Evolutionary conservation across 352 stramenopile genomes (phyloP).

Genomic region (Globisporangium cylindrosporum): DNA sequence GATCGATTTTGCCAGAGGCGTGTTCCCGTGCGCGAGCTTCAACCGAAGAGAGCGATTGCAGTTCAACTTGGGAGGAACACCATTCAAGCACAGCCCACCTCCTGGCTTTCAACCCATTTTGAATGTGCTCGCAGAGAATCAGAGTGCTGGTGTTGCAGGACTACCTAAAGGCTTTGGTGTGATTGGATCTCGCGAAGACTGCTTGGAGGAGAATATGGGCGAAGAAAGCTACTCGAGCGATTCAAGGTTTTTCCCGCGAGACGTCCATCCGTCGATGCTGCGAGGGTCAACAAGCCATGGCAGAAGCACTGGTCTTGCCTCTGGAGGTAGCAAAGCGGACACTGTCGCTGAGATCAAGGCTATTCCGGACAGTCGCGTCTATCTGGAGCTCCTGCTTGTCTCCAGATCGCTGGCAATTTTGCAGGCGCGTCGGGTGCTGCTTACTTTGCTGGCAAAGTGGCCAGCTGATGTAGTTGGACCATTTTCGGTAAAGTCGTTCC

Average conservation of each 20-base stretch:
- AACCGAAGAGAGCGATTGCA: conserved; percentile 83
- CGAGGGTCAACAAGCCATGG: conserved; percentile 45
- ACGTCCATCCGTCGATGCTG: conserved; percentile 74
- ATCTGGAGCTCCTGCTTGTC: conserved; percentile 71
- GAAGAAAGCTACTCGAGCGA: conserved; percentile 85
- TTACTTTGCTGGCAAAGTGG: conserved; percentile 81
- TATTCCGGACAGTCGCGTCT: conserved; percentile 76
- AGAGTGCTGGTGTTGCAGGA: conserved; percentile 31
- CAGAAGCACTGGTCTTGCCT: conserved; percentile 38
- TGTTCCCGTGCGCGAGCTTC: conserved; percentile 88
- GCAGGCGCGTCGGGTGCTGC: conserved; percentile 66
- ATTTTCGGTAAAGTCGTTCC: conserved; percentile 55
- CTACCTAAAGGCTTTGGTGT: conserved; percentile 71
- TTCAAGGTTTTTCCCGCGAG: conserved; percentile 71
- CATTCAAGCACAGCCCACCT: conserved; percentile 74
- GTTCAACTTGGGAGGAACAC: conserved; percentile 83
- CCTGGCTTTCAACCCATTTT: conserved; percentile 81
- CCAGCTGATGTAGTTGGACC: conserved; percentile 47
- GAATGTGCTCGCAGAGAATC: conserved; percentile 49
- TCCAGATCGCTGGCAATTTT: conserved; percentile 80
- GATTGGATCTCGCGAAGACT: conserved; percentile 78
- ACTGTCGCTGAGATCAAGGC: conserved; percentile 72
- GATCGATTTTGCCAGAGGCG: conserved; percentile 73
- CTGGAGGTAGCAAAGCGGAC: conserved; percentile 56
- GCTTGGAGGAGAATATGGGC: conserved; percentile 77